Percentiles rank a stretch among this genome's conserved stretches.
Conservation (phyloP, 495 filamentous ascomycete species). For the Cudoniella acicularis region DNA sequence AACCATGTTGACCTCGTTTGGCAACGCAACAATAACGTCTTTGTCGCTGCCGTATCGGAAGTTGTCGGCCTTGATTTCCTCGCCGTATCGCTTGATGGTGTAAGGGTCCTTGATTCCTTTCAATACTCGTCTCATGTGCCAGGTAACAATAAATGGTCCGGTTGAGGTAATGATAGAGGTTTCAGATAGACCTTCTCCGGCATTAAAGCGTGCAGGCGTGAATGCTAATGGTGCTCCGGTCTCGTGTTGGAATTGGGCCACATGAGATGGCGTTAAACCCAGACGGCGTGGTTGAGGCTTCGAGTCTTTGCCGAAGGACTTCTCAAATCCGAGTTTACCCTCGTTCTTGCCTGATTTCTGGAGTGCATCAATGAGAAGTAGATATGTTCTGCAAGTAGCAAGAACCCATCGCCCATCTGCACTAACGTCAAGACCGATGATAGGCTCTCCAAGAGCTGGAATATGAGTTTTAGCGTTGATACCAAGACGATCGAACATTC, state of each 20-base stretch:
- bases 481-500: slow-evolving; percentile 91
- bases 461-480: slow-evolving; percentile 98
- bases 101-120: slow-evolving; percentile 79
- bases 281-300: slow-evolving; percentile 94
- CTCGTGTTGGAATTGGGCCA: slow-evolving; percentile 95
- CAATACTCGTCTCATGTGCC: slow-evolving; percentile 87
- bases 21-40: slow-evolving; percentile 94
- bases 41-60: slow-evolving; percentile 96
- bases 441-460: slow-evolving; percentile 90
- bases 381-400: slow-evolving; percentile 90
- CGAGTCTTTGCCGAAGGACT: slow-evolving; percentile 81
- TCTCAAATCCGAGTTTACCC: slow-evolving; percentile 96
- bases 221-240: slow-evolving; percentile 82
- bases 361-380: slow-evolving; percentile 85
- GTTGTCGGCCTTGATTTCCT: slow-evolving; percentile 97
- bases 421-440: slow-evolving; percentile 90
- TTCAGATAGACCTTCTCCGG: slow-evolving; percentile 72
- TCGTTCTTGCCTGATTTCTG: slow-evolving; percentile 95
- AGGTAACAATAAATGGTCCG: slow-evolving; percentile 94
- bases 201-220: slow-evolving; percentile 92
- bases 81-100: slow-evolving; percentile 90
- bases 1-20: slow-evolving; percentile 98
- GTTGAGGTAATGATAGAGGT: slow-evolving; percentile 96
- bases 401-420: slow-evolving; percentile 95
- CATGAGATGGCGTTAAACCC: slow-evolving; percentile 79